Percentiles rank a stretch among this genome's conserved stretches.
These are phyloP conservation scores for Cryptococcus sp. DNA, from an alignment of 1,284 basidiomycete species.

Conservation along the genomic window DNA sequence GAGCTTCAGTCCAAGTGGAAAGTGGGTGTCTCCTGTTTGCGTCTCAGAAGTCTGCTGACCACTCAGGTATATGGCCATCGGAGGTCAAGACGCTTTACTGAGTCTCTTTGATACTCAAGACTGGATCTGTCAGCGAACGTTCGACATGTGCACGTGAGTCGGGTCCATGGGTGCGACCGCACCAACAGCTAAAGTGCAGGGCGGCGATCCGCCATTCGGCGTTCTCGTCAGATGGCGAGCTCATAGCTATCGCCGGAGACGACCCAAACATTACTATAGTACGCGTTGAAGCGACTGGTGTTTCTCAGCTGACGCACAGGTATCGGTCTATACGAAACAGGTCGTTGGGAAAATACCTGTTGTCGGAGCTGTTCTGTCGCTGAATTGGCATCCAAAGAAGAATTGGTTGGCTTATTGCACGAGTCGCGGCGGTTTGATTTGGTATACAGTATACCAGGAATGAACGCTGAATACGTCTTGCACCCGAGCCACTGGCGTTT, in stretches of 20 bases:
- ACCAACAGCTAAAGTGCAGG: slow-evolving; percentile 11
- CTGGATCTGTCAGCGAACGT: slow-evolving; percentile 37
- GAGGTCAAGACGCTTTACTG: slow-evolving; percentile 39
- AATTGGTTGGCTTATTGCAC: slow-evolving; percentile 38
- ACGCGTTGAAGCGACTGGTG: slow-evolving; percentile 3
- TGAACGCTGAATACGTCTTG: slow-evolving; percentile 3
- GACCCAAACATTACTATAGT: slow-evolving; percentile 32
- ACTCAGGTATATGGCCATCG: slow-evolving; percentile 29
- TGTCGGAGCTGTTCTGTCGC: slow-evolving; percentile 20
- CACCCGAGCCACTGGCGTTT: no score
- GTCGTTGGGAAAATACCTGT: slow-evolving; percentile 27
- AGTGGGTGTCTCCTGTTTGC: slow-evolving; percentile 9
- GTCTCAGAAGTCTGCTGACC: not conserved
- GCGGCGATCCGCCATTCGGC: slow-evolving; percentile 34
- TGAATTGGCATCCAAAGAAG: slow-evolving; percentile 35
- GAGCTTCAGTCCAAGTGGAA: slow-evolving; percentile 27
- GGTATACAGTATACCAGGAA: slow-evolving; percentile 35
- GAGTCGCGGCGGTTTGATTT: slow-evolving; percentile 19
- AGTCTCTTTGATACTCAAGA: slow-evolving; percentile 30
- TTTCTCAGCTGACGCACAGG: slow-evolving; percentile 10
- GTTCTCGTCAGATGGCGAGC: slow-evolving; percentile 39
- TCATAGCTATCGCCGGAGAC: slow-evolving; percentile 39
- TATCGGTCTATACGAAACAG: slow-evolving; percentile 27
- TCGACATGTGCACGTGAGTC: slow-evolving; percentile 34
- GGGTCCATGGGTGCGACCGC: not conserved